Evolutionary conservation across 345 rosid genomes (phyloP).

Genomic region (Turnera subulata): DNA sequence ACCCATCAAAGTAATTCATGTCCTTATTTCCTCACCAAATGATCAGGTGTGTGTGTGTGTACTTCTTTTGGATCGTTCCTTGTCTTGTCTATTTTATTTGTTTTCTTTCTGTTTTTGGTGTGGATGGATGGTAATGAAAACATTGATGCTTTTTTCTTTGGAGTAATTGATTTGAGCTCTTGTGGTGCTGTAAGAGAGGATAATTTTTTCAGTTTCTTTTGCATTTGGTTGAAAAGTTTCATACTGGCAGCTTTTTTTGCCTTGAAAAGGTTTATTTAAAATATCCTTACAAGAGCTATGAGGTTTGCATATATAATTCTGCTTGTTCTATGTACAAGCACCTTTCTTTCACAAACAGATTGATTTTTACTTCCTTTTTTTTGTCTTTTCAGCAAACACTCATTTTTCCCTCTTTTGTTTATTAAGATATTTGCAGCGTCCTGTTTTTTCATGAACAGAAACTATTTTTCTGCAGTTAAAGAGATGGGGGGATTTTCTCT

Average conservation of each 20-base stretch:
- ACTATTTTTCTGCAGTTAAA: background rate
- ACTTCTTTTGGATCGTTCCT: background rate
- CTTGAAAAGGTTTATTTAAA: too few species aligned
- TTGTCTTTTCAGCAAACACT: too few species aligned
- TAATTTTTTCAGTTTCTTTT: background rate
- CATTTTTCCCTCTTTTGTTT: background rate
- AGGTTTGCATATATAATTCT: too few species aligned
- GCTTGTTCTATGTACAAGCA: too few species aligned
- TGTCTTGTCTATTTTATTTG: background rate
- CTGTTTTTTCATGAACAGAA: background rate
- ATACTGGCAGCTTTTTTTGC: too few species aligned
- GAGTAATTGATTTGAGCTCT: background rate
- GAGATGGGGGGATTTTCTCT: background rate
- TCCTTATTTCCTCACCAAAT: constrained; percentile 38
- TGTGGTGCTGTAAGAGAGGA: background rate
- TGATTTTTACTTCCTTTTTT: too few species aligned
- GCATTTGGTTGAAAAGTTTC: background rate
- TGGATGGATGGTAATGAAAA: background rate
- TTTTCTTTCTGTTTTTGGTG: background rate
- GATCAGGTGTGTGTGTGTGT: constrained; percentile 33
- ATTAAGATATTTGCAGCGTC: background rate
- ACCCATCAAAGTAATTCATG: constrained; percentile 34
- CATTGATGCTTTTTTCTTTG: background rate
- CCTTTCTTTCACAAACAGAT: too few species aligned
- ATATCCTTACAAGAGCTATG: too few species aligned